Conservation (phyloP, 495 filamentous ascomycete genomes). For the Podospora pseudocomata region DNA sequence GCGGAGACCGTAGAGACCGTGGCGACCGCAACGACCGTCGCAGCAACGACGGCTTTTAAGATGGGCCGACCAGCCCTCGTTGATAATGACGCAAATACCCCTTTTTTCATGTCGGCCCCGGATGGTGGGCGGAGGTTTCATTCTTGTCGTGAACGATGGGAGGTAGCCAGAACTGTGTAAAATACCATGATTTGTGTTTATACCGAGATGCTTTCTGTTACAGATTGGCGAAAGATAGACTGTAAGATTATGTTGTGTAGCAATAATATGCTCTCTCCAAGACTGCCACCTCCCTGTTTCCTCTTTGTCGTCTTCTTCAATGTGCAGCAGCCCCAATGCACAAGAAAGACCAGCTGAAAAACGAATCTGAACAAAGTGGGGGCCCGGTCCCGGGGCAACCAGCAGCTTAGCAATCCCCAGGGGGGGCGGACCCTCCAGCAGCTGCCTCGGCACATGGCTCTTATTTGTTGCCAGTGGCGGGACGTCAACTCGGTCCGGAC, state of each 20-base stretch:
- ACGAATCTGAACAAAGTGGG: background rate
- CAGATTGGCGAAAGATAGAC: background rate
- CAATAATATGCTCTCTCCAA: background rate
- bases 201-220: background rate
- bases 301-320: background rate
- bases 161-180: background rate
- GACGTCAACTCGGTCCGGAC: background rate
- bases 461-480: background rate
- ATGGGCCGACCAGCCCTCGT: background rate
- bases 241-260: background rate
- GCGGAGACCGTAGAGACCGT: background rate
- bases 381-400: too few relatives aligned
- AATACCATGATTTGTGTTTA: background rate
- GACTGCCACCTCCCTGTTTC: background rate
- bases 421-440: background rate
- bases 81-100: background rate
- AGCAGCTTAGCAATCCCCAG: background rate
- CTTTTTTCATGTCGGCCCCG: background rate
- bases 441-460: background rate
- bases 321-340: background rate
- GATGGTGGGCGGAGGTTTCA: background rate
- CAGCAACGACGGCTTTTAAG: background rate
- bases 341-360: background rate
- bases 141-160: background rate
- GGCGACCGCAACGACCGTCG: too few relatives aligned